Evolutionary conservation across 2,329 filamentous ascomycete species (phyloP), one percentile per base, ranked within the genome.

Genomic region (Sporothrix euskadiensis): DNA sequence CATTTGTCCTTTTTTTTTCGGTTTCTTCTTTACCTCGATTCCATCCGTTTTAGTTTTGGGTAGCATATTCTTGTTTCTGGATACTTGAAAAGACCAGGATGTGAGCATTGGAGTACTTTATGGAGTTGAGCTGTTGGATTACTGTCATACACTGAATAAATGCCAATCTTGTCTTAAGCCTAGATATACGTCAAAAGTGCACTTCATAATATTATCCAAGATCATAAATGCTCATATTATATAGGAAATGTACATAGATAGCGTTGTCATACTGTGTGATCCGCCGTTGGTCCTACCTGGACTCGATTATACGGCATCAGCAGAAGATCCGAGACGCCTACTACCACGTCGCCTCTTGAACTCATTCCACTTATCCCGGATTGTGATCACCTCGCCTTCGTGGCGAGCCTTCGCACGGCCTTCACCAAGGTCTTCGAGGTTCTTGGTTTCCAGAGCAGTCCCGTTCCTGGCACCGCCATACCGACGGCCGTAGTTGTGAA

Each of bases 391-490:
- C 77, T 86, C 83, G 2, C 85, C 85, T 30, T 83, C 82, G 10
- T 80, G 79, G 7, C 81, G 79, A 1, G 85, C 85, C 75, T 83
- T 82, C 68, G 82, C 81, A 10, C 84, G 79, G 1, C 85, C 85
- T 75, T 85, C 85, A 16, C 85, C 85, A 6, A 87, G 80, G 69
- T 86, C 85, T 76, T 87, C 85, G 2, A 87, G 81, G 56, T 80
- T 84, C 77, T 85, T 85, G 1, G 83, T 83, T 77, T 85, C 84
- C 41, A 75, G 52, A 9, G n/a, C 14, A 1, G 52, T 61, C 12
- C 69, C 69, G 26, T 47, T 14, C n/a, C 57, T 39, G 22, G 57
- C 52, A 19, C 72, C 59, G 85, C 79, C 49, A 80, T 78, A 26
- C 1, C 69, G 57, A 3, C 59, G 22, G 7, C 56, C 69, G 49